Evolutionary conservation across 352 stramenopile genomes (phyloP).

Genomic region (Phytophthora europaea): DNA sequence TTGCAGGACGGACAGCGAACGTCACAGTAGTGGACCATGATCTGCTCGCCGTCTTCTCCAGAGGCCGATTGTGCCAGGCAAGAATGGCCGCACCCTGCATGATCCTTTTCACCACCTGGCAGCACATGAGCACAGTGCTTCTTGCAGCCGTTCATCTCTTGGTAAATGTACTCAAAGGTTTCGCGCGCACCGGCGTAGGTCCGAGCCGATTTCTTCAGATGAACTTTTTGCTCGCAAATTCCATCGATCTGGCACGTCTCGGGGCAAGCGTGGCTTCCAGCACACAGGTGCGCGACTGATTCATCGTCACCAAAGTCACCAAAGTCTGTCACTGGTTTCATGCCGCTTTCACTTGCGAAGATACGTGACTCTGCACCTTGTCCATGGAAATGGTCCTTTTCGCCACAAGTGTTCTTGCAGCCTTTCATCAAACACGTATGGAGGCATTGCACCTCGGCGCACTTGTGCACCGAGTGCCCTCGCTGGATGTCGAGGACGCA

Average conservation of each 20-base stretch:
- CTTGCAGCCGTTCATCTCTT: conserved; percentile 78
- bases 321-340: not conserved
- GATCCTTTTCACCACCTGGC: conserved; percentile 38
- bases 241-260: conserved; percentile 56
- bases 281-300: conserved; percentile 56
- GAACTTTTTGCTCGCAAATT: conserved; percentile 71
- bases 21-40: conserved; percentile 63
- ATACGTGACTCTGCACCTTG: not conserved
- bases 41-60: conserved; percentile 6
- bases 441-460: conserved; percentile 52
- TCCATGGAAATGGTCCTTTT: conserved; percentile 63
- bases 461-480: conserved; percentile 54
- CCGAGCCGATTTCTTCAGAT: conserved; percentile 59
- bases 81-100: conserved; percentile 43
- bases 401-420: conserved; percentile 46
- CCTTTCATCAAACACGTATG: conserved; percentile 51
- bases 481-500: conserved; percentile 54
- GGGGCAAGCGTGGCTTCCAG: conserved; percentile 47
- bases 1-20: conserved; percentile 61
- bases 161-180: conserved; percentile 65
- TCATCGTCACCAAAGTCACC: not conserved
- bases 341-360: conserved; percentile 21
- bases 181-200: conserved; percentile 56
- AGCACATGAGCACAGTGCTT: conserved; percentile 59
- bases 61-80: conserved; percentile 38